Conservation (phyloP, 192 early-diverging fungal species). For the Oehlia diaphana region DNA sequence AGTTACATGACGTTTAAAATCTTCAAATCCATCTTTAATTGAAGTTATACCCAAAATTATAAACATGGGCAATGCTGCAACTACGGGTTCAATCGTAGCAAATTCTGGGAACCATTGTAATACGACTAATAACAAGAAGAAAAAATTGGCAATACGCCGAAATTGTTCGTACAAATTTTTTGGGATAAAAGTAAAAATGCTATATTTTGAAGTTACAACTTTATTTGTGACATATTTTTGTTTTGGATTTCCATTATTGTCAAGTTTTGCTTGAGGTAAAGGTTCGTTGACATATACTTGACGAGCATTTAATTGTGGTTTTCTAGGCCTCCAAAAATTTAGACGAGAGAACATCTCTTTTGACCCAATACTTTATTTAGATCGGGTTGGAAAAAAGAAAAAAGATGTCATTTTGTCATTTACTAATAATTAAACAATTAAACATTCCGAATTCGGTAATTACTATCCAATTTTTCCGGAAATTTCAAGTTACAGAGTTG, state of each 20-base stretch:
- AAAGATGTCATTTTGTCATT: not conserved
- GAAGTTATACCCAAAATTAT: constrained; percentile 74
- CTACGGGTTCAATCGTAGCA: constrained; percentile 64
- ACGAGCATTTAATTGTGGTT: constrained; percentile 30
- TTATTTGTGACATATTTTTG: constrained; percentile 70
- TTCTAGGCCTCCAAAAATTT: not conserved
- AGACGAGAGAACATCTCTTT: not conserved
- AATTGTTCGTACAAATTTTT: constrained; percentile 97
- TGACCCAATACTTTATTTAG: not conserved
- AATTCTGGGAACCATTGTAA: constrained; percentile 69
- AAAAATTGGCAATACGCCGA: constrained; percentile 87
- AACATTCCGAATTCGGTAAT: too few relatives aligned
- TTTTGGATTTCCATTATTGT: constrained; percentile 57
- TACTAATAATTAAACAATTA: too few relatives aligned
- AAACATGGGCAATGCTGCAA: constrained; percentile 80
- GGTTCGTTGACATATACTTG: constrained; percentile 68
- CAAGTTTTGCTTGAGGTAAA: constrained; percentile 53
- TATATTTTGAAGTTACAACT: constrained; percentile 89
- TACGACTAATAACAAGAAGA: constrained; percentile 83
- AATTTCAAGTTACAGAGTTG: too few relatives aligned
- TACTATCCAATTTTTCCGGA: too few relatives aligned
- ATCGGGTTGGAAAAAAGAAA: not conserved
- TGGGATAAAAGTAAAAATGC: constrained; percentile 82
- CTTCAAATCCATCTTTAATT: constrained; percentile 88
- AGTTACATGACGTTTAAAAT: constrained; percentile 77